Percentiles rank a stretch among this genome's conserved stretches.
phyloP scores from a whole-genome alignment of 495 filamentous ascomycete species.

The Podospora australis region DNA sequence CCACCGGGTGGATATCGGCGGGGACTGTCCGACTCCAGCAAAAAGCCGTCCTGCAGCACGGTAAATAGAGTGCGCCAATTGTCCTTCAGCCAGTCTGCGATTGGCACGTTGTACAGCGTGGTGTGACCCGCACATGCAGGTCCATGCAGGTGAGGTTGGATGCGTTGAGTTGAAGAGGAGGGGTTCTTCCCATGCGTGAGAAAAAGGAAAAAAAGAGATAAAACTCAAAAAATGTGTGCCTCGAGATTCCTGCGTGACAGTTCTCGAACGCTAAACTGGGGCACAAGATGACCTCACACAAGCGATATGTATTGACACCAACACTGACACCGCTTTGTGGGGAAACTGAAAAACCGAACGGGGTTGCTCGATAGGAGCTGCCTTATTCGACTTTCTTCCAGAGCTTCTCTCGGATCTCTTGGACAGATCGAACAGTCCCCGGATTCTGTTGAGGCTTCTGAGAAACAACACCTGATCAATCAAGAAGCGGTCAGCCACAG shows the following conservation, averaged over 20 bases:
- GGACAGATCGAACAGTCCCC: neutral
- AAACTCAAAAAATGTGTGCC: neutral
- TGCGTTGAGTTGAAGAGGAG: no score
- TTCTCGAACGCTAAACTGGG: neutral
- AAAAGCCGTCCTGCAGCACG: slow-evolving; percentile 7
- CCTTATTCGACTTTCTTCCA: neutral
- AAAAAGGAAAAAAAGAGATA: neutral
- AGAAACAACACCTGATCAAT: no score
- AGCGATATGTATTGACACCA: neutral
- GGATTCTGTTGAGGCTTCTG: neutral
- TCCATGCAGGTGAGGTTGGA: slow-evolving; percentile 16
- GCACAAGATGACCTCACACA: neutral
- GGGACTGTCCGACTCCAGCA: neutral
- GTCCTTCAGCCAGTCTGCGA: slow-evolving; percentile 5
- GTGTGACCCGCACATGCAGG: slow-evolving; percentile 5
- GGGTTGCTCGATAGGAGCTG: neutral
- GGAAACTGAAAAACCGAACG: neutral
- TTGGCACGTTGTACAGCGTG: slow-evolving; percentile 9
- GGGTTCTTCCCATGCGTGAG: neutral
- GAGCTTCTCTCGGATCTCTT: neutral
- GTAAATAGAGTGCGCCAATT: slow-evolving; percentile 11
- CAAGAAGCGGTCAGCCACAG: neutral
- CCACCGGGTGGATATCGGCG: slow-evolving; percentile 8
- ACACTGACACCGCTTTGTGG: neutral
- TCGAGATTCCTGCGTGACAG: no score